phyloP scores from a whole-genome alignment of 176 grass and related monocot species.

The Cenchrus purpureus region DNA sequence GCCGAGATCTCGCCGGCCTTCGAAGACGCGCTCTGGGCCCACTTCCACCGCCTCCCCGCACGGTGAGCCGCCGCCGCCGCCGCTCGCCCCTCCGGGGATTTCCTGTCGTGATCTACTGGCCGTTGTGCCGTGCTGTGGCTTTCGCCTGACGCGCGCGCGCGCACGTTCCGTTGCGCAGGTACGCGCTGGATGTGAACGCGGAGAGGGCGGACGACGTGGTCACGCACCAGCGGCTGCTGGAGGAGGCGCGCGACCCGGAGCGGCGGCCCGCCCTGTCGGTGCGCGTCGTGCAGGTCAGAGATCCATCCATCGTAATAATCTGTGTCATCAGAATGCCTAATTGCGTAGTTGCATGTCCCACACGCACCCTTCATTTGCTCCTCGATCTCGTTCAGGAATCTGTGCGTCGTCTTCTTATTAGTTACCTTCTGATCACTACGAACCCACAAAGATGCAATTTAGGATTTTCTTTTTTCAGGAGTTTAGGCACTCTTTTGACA shows the following conservation, averaged over 20 bases:
- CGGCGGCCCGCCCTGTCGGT: constrained; percentile 54
- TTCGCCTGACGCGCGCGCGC: neutral
- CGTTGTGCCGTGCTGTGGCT: neutral
- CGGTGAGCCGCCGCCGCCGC: constrained; percentile 42
- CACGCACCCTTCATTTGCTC: neutral
- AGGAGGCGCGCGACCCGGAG: constrained; percentile 53
- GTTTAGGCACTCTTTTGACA: neutral
- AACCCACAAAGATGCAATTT: neutral
- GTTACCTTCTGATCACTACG: neutral
- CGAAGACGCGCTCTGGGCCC: constrained; percentile 71
- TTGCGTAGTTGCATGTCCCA: constrained; percentile 24
- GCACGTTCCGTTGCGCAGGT: constrained; percentile 32
- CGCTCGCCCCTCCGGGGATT: neutral
- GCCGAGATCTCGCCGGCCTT: constrained; percentile 49
- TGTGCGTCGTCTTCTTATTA: too few species aligned
- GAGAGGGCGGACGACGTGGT: constrained; percentile 77
- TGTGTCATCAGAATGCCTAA: constrained; percentile 22
- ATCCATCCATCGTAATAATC: constrained; percentile 10
- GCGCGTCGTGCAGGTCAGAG: constrained; percentile 57
- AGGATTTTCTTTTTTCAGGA: neutral
- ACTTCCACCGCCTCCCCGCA: constrained; percentile 86
- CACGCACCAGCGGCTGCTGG: constrained; percentile 65
- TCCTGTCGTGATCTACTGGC: neutral
- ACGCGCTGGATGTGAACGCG: constrained; percentile 72
- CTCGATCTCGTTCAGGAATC: neutral